Percentiles rank a stretch among this genome's conserved stretches.
These are phyloP conservation scores for Fimicolochytrium jonesii DNA, from an alignment of 192 early-diverging fungal species.

Conservation along the genomic window DNA sequence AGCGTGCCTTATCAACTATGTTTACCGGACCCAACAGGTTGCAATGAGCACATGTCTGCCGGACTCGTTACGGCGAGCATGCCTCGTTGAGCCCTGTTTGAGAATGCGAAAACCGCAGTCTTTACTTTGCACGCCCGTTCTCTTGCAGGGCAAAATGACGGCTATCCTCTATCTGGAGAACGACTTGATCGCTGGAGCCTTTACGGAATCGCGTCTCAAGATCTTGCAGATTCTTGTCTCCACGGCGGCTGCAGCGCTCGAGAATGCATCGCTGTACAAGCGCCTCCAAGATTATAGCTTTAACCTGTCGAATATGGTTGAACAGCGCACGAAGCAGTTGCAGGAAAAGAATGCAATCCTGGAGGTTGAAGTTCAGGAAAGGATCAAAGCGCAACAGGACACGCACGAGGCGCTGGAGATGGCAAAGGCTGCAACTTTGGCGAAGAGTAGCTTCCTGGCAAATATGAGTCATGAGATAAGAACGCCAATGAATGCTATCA, in stretches of 20 bases:
- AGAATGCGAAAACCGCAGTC: neutral
- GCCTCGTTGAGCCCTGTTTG: slow-evolving; percentile 1
- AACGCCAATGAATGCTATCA: slow-evolving; percentile 74
- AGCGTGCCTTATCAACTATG: slow-evolving; percentile 3
- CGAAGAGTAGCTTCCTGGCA: slow-evolving; percentile 5
- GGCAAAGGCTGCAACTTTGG: slow-evolving; percentile 13
- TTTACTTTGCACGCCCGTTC: slow-evolving; percentile 2
- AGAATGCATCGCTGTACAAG: slow-evolving; percentile 13
- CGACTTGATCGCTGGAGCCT: slow-evolving; percentile 1
- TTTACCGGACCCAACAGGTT: slow-evolving; percentile 1
- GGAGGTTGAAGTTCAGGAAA: slow-evolving; percentile 8
- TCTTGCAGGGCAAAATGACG: slow-evolving; percentile 16
- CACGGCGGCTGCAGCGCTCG: slow-evolving; percentile 5
- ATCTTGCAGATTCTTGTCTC: slow-evolving; percentile 13
- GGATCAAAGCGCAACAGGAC: slow-evolving; percentile 3
- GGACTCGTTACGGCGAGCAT: neutral
- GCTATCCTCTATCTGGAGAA: slow-evolving; percentile 18
- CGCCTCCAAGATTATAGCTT: neutral
- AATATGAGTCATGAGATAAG: slow-evolving; percentile 16
- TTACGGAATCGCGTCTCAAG: slow-evolving; percentile 1
- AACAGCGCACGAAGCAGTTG: slow-evolving; percentile 7
- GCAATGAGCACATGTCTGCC: neutral
- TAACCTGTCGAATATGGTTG: slow-evolving; percentile 1
- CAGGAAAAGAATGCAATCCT: slow-evolving; percentile 1
- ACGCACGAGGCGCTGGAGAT: slow-evolving; percentile 9